These are phyloP conservation scores for Fusarium odoratissimum DNA, from an alignment of 2,329 filamentous ascomycete genomes.

Conservation along the genomic window DNA sequence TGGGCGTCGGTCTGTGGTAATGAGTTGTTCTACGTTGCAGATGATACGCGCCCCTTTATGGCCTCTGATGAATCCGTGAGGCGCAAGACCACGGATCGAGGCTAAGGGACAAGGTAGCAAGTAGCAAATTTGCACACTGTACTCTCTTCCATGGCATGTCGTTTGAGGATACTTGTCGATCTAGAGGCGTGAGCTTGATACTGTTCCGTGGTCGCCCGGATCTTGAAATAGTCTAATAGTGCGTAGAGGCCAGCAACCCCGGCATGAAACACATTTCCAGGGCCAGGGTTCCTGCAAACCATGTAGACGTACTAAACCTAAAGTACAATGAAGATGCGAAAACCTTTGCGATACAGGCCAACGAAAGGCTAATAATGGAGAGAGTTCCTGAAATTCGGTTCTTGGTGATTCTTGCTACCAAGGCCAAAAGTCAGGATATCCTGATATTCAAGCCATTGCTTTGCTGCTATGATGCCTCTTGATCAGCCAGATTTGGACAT, in stretches of 20 bases:
- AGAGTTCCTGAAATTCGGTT: not conserved
- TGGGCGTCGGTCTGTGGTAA: not conserved
- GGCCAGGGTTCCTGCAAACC: constrained; percentile 22
- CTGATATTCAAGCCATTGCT: not conserved
- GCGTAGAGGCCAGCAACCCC: constrained; percentile 10
- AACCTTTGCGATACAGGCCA: not conserved
- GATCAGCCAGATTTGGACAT: not conserved
- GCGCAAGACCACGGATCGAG: not conserved
- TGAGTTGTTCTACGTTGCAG: not conserved
- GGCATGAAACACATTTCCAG: constrained; percentile 35
- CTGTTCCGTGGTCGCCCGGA: constrained; percentile 9
- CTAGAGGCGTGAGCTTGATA: constrained; percentile 2
- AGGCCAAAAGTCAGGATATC: not conserved
- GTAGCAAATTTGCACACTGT: not conserved
- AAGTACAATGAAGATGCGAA: constrained; percentile 23
- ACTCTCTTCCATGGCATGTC: not conserved
- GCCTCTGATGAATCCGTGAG: not conserved
- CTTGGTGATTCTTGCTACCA: not conserved
- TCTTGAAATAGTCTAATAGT: constrained; percentile 17
- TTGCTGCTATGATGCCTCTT: not conserved
- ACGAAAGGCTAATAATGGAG: not conserved
- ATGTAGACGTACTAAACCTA: constrained; percentile 23
- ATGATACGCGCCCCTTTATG: not conserved
- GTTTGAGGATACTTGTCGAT: not conserved
- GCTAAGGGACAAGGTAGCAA: not conserved